Evolutionary conservation across 1,284 basidiomycete genomes (phyloP).

Genomic region (Microbotryomycetes sp.): DNA sequence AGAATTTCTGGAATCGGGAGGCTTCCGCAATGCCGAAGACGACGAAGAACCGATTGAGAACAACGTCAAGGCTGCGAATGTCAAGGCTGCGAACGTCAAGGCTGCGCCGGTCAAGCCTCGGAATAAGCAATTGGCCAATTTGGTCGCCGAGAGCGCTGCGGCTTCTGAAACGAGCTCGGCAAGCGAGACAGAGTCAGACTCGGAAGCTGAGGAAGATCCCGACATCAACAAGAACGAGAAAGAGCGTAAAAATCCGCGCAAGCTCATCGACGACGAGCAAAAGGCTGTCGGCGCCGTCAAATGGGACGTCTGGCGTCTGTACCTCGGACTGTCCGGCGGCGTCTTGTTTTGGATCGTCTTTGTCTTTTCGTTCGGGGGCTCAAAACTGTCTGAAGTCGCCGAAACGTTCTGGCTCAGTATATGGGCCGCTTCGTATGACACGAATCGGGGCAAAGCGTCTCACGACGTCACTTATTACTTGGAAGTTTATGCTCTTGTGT

Average conservation of each 20-base stretch:
- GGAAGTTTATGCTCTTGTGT: constrained; percentile 56
- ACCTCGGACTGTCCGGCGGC: constrained; percentile 48
- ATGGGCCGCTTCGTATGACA: constrained; percentile 25
- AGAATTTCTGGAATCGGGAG: constrained; percentile 53
- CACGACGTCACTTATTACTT: constrained; percentile 59
- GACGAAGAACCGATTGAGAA: constrained; percentile 39
- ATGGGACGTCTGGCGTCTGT: constrained; percentile 69
- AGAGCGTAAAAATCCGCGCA: constrained; percentile 56
- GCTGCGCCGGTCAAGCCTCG: constrained; percentile 1
- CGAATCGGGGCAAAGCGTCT: constrained; percentile 36
- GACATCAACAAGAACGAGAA: constrained; percentile 13
- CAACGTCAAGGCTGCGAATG: constrained; percentile 34
- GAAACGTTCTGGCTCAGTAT: constrained; percentile 31
- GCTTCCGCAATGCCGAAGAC: constrained; percentile 41
- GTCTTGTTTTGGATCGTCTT: constrained; percentile 66
- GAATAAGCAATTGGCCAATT: constrained; percentile 15
- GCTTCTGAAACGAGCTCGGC: constrained; percentile 27
- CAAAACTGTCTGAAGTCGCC: constrained; percentile 63
- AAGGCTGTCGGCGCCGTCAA: constrained; percentile 75
- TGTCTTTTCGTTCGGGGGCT: constrained; percentile 52
- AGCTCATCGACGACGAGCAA: constrained; percentile 83
- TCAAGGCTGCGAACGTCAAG: constrained; percentile 19
- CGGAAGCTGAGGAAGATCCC: constrained; percentile 12
- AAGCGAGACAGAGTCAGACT: constrained; percentile 22
- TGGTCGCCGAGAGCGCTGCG: constrained; percentile 14